These are phyloP conservation scores for Boechera divaricarpa DNA, from an alignment of 345 rosid genomes.

Conservation along the genomic window DNA sequence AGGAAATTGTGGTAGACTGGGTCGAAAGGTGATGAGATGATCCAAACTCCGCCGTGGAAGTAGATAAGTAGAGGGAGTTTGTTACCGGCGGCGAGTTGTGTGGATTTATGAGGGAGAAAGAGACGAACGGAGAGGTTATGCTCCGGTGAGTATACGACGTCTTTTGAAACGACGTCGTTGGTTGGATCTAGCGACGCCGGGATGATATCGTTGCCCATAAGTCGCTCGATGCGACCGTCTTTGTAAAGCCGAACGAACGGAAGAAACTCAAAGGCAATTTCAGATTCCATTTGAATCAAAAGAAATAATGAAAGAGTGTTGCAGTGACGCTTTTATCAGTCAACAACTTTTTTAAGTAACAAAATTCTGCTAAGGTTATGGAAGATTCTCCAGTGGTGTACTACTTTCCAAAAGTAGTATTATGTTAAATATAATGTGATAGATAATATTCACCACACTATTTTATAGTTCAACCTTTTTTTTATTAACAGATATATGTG, in stretches of 20 bases:
- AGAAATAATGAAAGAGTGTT: too few species aligned
- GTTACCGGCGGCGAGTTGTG: neutral
- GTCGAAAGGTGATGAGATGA: slow-evolving; percentile 49
- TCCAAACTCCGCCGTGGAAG: slow-evolving; percentile 66
- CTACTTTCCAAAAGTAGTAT: too few species aligned
- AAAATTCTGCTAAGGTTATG: too few species aligned
- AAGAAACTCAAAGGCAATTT: slow-evolving; percentile 41
- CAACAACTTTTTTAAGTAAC: too few species aligned
- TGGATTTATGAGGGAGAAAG: slow-evolving; percentile 45
- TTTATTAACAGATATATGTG: too few species aligned
- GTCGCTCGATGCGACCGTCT: slow-evolving; percentile 53
- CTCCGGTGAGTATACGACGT: slow-evolving; percentile 35
- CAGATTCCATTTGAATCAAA: slow-evolving; percentile 20
- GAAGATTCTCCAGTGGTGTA: too few species aligned
- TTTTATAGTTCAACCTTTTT: too few species aligned
- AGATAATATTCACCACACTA: too few species aligned
- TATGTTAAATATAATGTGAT: too few species aligned
- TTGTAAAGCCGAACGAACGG: slow-evolving; percentile 46
- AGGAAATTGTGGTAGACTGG: slow-evolving; percentile 44
- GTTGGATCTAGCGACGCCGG: slow-evolving; percentile 48
- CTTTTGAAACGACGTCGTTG: slow-evolving; percentile 53
- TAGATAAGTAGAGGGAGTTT: slow-evolving; percentile 59
- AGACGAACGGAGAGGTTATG: slow-evolving; percentile 54
- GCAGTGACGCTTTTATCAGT: too few species aligned
- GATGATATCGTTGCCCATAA: slow-evolving; percentile 46